Base-by-base conservation (phyloP, 495 filamentous ascomycete species). In the Xylaria nigripes region DNA sequence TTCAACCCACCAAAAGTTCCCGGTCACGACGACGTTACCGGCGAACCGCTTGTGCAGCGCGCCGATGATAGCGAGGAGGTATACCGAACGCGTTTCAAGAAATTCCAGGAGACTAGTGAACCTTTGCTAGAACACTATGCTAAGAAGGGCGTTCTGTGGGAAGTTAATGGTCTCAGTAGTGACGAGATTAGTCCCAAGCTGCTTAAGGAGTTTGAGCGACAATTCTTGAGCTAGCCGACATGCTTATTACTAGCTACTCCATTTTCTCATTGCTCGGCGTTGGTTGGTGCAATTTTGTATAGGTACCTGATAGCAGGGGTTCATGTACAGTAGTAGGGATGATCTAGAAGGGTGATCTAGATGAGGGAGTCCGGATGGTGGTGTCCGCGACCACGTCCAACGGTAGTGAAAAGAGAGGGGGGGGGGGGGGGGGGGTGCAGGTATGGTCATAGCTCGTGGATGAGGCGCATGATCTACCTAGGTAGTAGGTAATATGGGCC, bases 141-240 rank as follows among this genome's bases (percentile, higher is more conserved):
- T 19, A 78, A 78, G 56, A 84, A 86, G 59, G 89, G 89, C n/a
- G 85, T 95, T 29, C 68, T 98, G 51, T 92, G 86, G 87, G 86
- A 84, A 27, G 90, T 96, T 2, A 71, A 86, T 57, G 93, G 93
- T 8, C 81, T 92, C 62, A 88, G 83, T 58, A 94, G 87, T 59
- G 86, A 98, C 68, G 92, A 97, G 77, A 98, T 98, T 49, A 90
- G 79, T 16, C 93, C 93, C 7, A 81, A 87, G 71, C 70, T 98
- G 12, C 83, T 87, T 61, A 73, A 75, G 8, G 92, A 95, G 70
- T 83, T 98, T 64, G 83, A 85, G 69, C 77, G 72, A 52, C 75
- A 84, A 51, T 98, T 98, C 75, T 59, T 62, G 58, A 27, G 22
- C 15, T 15, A 27, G 15, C 3, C 1, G 10, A 23, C 23, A 0